phyloP scores from a whole-genome alignment of 495 filamentous ascomycete genomes.

The Hypoxylon cercidicola region DNA sequence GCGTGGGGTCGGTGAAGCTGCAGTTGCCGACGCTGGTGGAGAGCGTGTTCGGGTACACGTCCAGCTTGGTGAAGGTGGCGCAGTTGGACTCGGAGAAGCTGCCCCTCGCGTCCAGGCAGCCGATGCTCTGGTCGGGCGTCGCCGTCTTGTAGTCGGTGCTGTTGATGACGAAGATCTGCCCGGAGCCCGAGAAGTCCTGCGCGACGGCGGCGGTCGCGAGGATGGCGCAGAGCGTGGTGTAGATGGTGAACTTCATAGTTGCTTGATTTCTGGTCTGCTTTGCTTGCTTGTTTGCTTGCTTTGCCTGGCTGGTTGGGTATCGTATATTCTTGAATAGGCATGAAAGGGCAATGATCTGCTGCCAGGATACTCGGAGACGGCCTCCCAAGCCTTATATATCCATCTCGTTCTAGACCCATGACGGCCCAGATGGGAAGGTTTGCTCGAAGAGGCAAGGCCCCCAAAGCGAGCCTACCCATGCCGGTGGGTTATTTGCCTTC shows the following conservation, averaged over 20 bases:
- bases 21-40: conserved; percentile 45
- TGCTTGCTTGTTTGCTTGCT: neutral
- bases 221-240: conserved; percentile 16
- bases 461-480: conserved; percentile 1
- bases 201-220: conserved; percentile 10
- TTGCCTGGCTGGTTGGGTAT: too few species aligned
- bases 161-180: conserved; percentile 47
- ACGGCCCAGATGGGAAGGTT: neutral
- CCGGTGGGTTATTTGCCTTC: neutral
- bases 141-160: conserved; percentile 25
- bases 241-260: conserved; percentile 27
- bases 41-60: conserved; percentile 42
- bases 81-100: conserved; percentile 40
- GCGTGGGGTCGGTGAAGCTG: conserved; percentile 43
- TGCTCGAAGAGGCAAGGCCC: neutral
- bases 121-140: conserved; percentile 37
- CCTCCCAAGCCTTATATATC: conserved; percentile 9
- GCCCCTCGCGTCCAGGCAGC: conserved; percentile 47
- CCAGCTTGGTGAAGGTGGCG: conserved; percentile 44
- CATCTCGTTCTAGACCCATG: neutral
- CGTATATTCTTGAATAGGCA: conserved; percentile 1
- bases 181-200: conserved; percentile 42
- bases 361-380: neutral
- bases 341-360: neutral
- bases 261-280: neutral